Conservation (phyloP, 345 rosid genomes). For the Bruguiera gymnorhiza region DNA sequence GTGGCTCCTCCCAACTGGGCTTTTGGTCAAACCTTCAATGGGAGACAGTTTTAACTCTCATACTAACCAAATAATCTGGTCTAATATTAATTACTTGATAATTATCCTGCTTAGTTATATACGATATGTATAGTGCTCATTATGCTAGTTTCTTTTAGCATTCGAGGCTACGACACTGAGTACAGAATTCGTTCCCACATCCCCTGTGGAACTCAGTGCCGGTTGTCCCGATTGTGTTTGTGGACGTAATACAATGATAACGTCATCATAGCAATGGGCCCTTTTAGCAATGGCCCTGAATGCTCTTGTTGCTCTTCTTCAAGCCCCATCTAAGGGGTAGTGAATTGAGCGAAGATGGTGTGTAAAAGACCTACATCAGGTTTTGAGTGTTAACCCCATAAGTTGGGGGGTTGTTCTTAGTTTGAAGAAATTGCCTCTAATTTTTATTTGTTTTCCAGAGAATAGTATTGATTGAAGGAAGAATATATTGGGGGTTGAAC, state of each 20-base stretch:
- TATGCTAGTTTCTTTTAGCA: too few species aligned
- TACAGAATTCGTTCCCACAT: too few species aligned
- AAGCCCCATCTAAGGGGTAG: neutral
- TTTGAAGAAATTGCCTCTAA: too few species aligned
- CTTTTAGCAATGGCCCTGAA: slow-evolving; percentile 6
- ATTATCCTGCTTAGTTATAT: neutral
- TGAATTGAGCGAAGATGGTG: neutral
- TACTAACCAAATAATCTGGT: neutral
- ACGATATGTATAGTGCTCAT: neutral
- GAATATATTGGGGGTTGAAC: too few species aligned
- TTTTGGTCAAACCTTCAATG: slow-evolving; percentile 27
- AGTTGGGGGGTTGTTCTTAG: too few species aligned
- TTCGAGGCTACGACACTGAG: too few species aligned
- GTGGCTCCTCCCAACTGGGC: slow-evolving; percentile 28
- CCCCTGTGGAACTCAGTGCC: too few species aligned
- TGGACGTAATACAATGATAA: neutral
- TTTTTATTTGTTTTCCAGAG: neutral
- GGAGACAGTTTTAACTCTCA: slow-evolving; percentile 16
- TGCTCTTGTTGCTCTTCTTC: slow-evolving; percentile 1
- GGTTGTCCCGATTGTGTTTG: too few species aligned
- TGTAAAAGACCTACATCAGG: too few species aligned
- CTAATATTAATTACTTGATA: neutral
- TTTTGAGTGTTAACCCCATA: too few species aligned
- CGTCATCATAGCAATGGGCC: neutral
- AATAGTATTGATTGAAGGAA: too few species aligned